Base-by-base conservation (phyloP, 2,329 filamentous ascomycete genomes). In the Emmonsia crescens region DNA sequence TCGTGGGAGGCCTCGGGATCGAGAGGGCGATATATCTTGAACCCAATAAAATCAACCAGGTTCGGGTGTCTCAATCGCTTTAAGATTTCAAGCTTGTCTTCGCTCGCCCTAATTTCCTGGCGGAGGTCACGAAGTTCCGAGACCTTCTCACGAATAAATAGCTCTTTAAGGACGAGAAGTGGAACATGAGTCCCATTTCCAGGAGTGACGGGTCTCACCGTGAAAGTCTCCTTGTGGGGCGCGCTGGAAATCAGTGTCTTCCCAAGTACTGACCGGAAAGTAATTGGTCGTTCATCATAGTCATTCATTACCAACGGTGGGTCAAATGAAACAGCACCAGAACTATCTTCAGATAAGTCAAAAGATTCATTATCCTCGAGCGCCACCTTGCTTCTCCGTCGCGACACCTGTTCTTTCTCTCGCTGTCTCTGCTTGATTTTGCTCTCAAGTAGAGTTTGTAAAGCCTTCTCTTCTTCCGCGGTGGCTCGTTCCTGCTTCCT, bases 11-110 rank as follows among this genome's bases (percentile, higher is more conserved):
- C 75, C 46, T 76, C 71, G 19, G 77, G 69, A 60, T 68, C 67
- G 55, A 74, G 57, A 68, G 76, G 65, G 61, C 82, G 78, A 69
- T 88, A 81, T 64, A 96, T 88, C 67, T 89, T 91, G 76, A 91
- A 95, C 64, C 92, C 91, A 62, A 96, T 79, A 44, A 97, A 80
- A 57, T 89, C 85, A 51, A 94, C 82, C 14, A 97, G 77, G 69
- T 91, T 90, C 29, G 84, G 82, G 71, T 96, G 91, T 3, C 84
- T 83, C 46, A 94, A 77, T 66, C 83, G 84, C 72, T 89, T 94
- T 59, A 95, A 77, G 10, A 83, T 80, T 66, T 93, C 89, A 42
- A 99, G 80, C 63, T 88, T 83, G 48, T 83, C 83, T 73, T 96
- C 92, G 29, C 96, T 82, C 8, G 82, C 81, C 69, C 91, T 87